Conservation (phyloP, 1,139 yeast species). For the Pichia cactophila region DNA sequence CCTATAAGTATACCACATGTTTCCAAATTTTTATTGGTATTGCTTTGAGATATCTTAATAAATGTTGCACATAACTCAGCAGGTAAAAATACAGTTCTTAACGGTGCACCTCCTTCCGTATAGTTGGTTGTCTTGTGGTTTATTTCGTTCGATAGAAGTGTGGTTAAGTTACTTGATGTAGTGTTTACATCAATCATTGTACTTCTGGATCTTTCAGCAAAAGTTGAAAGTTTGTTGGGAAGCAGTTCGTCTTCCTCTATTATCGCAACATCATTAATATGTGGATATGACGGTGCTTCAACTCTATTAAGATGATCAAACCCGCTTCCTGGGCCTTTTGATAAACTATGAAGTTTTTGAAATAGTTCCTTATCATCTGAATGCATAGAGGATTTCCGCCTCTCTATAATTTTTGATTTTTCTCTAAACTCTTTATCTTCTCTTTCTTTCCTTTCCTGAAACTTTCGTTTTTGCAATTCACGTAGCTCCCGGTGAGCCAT, state of each 20-base stretch:
- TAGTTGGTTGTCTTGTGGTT: conserved; percentile 35
- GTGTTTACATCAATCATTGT: neutral
- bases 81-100: conserved; percentile 46
- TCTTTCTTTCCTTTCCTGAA: conserved; percentile 8
- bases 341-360: conserved; percentile 20
- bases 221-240: neutral
- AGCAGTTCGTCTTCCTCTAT: conserved; percentile 10
- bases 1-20: conserved; percentile 62
- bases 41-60: conserved; percentile 36
- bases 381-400: conserved; percentile 14
- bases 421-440: conserved; percentile 7
- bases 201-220: neutral
- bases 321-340: conserved; percentile 13
- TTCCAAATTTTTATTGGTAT: conserved; percentile 44
- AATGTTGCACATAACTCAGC: conserved; percentile 34
- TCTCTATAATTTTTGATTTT: conserved; percentile 5
- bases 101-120: conserved; percentile 47
- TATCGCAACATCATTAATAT: conserved; percentile 14
- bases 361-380: conserved; percentile 16
- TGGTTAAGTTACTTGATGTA: neutral
- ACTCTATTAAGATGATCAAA: neutral
- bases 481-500: conserved; percentile 20
- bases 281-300: conserved; percentile 9
- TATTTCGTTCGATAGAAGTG: conserved; percentile 10
- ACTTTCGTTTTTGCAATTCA: conserved; percentile 18